Conservation (phyloP, 2,329 filamentous ascomycete species). For the Calcarisporium arbuscula region DNA sequence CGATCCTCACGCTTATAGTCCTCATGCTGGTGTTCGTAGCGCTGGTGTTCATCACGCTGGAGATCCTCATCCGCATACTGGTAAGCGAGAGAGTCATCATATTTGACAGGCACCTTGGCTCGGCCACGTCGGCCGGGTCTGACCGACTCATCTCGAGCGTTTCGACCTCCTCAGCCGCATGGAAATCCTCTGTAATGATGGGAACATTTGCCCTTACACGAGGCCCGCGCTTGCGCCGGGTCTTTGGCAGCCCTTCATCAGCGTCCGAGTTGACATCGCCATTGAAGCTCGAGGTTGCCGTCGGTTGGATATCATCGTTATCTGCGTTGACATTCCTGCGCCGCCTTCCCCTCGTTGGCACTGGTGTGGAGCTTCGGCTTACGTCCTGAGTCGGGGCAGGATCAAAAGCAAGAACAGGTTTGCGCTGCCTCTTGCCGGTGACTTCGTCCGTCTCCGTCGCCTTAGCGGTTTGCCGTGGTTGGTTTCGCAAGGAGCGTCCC, state of each 20-base stretch:
- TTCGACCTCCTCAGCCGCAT: conserved; percentile 13
- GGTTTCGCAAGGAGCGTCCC: conserved; percentile 47
- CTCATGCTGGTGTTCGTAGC: no score
- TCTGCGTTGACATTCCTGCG: conserved; percentile 24
- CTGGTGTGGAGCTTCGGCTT: conserved; percentile 48
- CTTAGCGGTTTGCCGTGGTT: conserved; percentile 52
- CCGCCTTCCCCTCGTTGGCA: conserved; percentile 23
- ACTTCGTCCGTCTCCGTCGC: conserved; percentile 48
- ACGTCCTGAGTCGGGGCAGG: conserved; percentile 43
- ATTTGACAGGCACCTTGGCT: conserved; percentile 17
- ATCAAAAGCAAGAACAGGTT: conserved; percentile 44
- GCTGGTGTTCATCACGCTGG: no score
- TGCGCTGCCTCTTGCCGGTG: conserved; percentile 47
- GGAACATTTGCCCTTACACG: conserved; percentile 17
- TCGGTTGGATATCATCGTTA: conserved; percentile 19
- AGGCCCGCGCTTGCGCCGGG: conserved; percentile 22
- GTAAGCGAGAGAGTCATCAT: conserved; percentile 21
- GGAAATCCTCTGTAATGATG: conserved; percentile 18
- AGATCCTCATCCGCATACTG: conserved; percentile 18
- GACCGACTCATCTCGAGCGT: conserved; percentile 13
- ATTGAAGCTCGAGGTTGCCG: conserved; percentile 26
- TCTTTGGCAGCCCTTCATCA: conserved; percentile 20
- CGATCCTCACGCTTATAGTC: no score
- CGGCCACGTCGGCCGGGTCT: conserved; percentile 20
- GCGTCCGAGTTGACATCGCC: conserved; percentile 25